Base-by-base conservation (phyloP, 257 asterid genomes). In the Capsicum pubescens region DNA sequence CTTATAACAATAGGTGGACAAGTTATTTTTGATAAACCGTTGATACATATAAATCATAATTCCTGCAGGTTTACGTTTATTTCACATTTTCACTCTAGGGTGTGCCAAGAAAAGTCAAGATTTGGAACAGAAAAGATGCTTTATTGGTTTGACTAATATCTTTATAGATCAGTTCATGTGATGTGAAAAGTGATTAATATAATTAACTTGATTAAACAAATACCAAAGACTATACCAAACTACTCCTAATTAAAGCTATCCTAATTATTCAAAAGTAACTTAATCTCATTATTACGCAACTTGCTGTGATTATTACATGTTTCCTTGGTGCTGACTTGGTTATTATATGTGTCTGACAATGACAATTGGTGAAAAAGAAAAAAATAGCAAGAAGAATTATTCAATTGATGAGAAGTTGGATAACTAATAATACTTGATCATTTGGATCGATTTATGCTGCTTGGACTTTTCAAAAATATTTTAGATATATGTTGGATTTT, bases 221-320 rank as follows among this genome's bases (percentile, higher is more conserved):
- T 50, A 79, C 63, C 67, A 61, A 82, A 85, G 4, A 19, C 44
- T 13, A 79, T 64, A 39, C 82, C 70, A 70, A 63, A 71, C 36
- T 52, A 58, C 67, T 55, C 19, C 44, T n/a, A 9, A 3, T 36
- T 83, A 26, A 26, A 26, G 32, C 32, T 26, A 10, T 42, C 36
- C 66, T 42, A 54, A 21, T 50, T 67, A 8, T 21, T 76, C 0
- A 76, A 76, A 26, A 76, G 46, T 14, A 52, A 76, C 61, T 76
- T 52, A 52, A 8, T 52, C 63, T 26, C 26, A 8, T 76, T 36
- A 76, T 76, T 76, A 76, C 14, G 26, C 48, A 76, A 26, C 64
- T 52, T 76, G 85, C 21, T 1, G 46, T 78, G 5, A 76, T 82
- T 50, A 85, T 54, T 64, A 36, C 50, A 63, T 76, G 83, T 67